These are phyloP conservation scores for Blastobotrys buckinghamii DNA, from an alignment of 1,139 yeast genomes.

Conservation along the genomic window DNA sequence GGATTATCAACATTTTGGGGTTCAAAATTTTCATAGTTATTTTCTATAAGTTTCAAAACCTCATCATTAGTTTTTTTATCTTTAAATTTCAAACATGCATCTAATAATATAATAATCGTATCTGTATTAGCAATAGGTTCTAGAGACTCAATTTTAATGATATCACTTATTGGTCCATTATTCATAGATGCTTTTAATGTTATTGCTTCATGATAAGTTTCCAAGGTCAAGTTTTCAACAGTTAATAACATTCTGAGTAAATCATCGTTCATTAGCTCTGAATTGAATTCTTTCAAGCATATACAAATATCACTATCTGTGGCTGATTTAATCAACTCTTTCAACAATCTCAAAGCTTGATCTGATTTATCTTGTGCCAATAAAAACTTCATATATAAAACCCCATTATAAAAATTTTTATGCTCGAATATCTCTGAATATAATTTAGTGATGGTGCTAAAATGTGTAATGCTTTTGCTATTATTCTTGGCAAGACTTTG, in stretches of 20 bases:
- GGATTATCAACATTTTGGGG: background rate
- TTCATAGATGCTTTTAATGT: background rate
- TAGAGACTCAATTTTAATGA: background rate
- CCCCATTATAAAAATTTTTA: slow-evolving; percentile 20
- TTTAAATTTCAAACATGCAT: slow-evolving; percentile 20
- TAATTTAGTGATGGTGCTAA: slow-evolving; percentile 18
- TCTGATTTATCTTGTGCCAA: slow-evolving; percentile 15
- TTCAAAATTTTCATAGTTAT: slow-evolving; percentile 8
- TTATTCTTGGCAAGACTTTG: slow-evolving; percentile 3
- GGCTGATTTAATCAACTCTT: slow-evolving; percentile 7
- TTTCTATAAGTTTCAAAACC: slow-evolving; percentile 11
- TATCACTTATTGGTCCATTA: background rate
- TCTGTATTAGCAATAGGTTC: slow-evolving; percentile 10
- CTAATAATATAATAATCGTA: slow-evolving; percentile 21
- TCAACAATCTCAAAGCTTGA: slow-evolving; percentile 20
- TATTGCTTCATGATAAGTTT: slow-evolving; percentile 13
- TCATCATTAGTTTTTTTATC: slow-evolving; percentile 14
- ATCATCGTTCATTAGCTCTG: slow-evolving; percentile 4
- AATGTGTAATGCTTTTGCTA: slow-evolving; percentile 1
- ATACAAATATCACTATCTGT: background rate
- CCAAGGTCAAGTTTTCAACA: background rate
- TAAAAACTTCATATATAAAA: slow-evolving; percentile 19
- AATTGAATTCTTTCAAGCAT: background rate
- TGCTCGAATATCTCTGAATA: slow-evolving; percentile 17
- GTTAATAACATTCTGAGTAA: slow-evolving; percentile 7